Base-by-base conservation (phyloP, 2,329 filamentous ascomycete genomes). In the Penicillium hordei region DNA sequence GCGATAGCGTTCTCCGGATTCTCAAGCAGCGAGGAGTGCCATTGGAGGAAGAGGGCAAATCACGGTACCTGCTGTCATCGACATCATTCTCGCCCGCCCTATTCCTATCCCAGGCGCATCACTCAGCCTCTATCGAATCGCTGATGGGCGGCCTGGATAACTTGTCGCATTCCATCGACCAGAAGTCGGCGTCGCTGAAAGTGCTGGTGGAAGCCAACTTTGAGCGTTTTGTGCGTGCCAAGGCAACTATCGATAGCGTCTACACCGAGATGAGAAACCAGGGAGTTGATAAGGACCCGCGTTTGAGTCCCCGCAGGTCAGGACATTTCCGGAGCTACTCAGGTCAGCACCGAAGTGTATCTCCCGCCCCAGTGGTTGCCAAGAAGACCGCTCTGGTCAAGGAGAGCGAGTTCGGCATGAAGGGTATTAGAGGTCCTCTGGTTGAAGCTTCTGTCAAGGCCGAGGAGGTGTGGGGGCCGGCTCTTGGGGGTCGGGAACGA, bases 141-240 rank as follows among this genome's bases (percentile, higher is more conserved):
- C 81, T 99, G 1, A 81, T 96, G 13, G 82, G 85, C 48, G 95
- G 94, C 3, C 84, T 99, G 21, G 89, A 96, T 65, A 87, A 89
- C 58, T 84, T 99, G 21, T 94, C 92, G 19, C 85, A 86, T 60
- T 97, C 93, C 0, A 99, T 99, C 69, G 94, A 97, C 69, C 91
- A 97, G 76, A 99, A 99, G 75, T 97, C 93, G 0, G 94, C 93
- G 0, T 97, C 93, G 4, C 83, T 99, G 60, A 99, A 99, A 73
- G 90, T 96, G 12, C 83, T 99, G 19, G 94, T 99, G 25, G 94
- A 99, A 75, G 93, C 91, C 63, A 99, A 99, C 74, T 99, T 99
- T 72, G 95, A 99, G 76, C 89, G 93, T 64, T 99, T 99, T 78
- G 94, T 99, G 55, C 89, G 91, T 62, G 94, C 94, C 43, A 99